These are phyloP conservation scores for Paxillus involutus DNA, from an alignment of 768 basidiomycete genomes.

Conservation along the genomic window DNA sequence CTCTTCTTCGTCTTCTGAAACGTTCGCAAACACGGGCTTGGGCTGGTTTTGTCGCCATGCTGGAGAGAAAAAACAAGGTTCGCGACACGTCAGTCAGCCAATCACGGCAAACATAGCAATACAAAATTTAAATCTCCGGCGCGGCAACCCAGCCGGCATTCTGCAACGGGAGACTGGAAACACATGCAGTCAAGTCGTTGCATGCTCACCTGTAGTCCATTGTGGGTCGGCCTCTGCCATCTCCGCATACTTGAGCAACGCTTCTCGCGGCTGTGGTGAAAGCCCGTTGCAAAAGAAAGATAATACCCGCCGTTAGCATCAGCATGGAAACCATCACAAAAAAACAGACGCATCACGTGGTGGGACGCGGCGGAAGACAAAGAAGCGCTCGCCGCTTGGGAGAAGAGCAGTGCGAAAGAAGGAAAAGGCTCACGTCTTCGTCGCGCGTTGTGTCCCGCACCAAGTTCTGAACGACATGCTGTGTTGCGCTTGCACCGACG, in stretches of 20 bases:
- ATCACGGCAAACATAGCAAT: slow-evolving; percentile 33
- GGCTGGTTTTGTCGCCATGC: slow-evolving; percentile 89
- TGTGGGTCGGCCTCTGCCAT: slow-evolving; percentile 73
- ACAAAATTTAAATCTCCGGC: slow-evolving; percentile 31
- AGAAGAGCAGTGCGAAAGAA: slow-evolving; percentile 10
- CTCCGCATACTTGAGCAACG: slow-evolving; percentile 90
- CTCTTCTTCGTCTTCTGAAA: slow-evolving; percentile 54
- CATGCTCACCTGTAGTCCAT: slow-evolving; percentile 78
- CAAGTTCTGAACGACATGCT: slow-evolving; percentile 93
- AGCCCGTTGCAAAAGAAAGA: slow-evolving; percentile 19
- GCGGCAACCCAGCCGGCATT: slow-evolving; percentile 25
- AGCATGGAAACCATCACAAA: slow-evolving; percentile 28
- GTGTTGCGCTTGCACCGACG: slow-evolving; percentile 95
- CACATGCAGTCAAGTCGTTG: slow-evolving; percentile 13
- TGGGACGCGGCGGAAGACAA: slow-evolving; percentile 11
- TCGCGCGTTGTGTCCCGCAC: slow-evolving; percentile 89
- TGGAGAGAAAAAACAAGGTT: slow-evolving; percentile 48
- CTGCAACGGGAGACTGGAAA: slow-evolving; percentile 24
- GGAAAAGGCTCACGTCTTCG: slow-evolving; percentile 81
- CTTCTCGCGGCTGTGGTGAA: slow-evolving; percentile 83
- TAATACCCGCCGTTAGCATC: slow-evolving; percentile 25
- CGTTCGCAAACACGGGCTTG: slow-evolving; percentile 76
- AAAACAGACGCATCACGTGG: slow-evolving; percentile 15
- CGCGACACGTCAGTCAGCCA: slow-evolving; percentile 52
- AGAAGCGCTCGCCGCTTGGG: slow-evolving; percentile 1